Evolutionary conservation across 1,284 basidiomycete genomes (phyloP).

Genomic region (Pseudomicrostroma phylloplanum): DNA sequence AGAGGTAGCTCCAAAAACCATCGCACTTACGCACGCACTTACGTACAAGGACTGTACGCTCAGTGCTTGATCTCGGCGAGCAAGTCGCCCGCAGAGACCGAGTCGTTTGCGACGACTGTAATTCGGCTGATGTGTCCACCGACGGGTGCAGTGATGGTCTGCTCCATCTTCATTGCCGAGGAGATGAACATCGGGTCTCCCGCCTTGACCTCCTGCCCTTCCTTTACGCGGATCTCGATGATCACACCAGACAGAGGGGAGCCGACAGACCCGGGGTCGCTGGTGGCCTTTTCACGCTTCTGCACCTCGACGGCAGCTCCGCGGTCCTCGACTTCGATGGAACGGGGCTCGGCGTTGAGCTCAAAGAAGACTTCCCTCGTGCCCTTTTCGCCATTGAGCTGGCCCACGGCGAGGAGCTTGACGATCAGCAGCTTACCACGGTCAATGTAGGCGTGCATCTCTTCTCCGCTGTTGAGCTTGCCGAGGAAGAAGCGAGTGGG

Average conservation of each 20-base stretch:
- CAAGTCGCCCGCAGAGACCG: constrained; percentile 79
- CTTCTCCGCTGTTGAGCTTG: constrained; percentile 83
- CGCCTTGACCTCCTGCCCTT: constrained; percentile 93
- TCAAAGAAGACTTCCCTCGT: constrained; percentile 98
- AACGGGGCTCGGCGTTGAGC: constrained; percentile 51
- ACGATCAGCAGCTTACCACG: constrained; percentile 91
- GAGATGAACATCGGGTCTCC: constrained; percentile 76
- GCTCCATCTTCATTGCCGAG: constrained; percentile 64
- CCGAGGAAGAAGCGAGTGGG: constrained; percentile 96
- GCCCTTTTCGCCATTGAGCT: constrained; percentile 81
- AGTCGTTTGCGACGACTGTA: constrained; percentile 66
- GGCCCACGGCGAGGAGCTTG: constrained; percentile 88
- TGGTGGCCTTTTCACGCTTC: constrained; percentile 84
- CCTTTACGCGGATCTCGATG: constrained; percentile 92
- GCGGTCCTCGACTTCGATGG: constrained; percentile 74
- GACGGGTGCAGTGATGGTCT: constrained; percentile 86
- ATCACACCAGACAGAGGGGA: constrained; percentile 80
- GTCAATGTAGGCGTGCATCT: constrained; percentile 94
- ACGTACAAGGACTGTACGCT: background rate
- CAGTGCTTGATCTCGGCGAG: constrained; percentile 71
- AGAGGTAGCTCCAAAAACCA: no score
- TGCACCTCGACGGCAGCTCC: constrained; percentile 87
- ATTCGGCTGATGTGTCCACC: constrained; percentile 91
- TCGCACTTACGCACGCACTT: no score
- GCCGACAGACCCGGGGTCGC: constrained; percentile 88